Evolutionary conservation across 1,284 basidiomycete genomes (phyloP).

Genomic region (Gymnopus androsaceus): DNA sequence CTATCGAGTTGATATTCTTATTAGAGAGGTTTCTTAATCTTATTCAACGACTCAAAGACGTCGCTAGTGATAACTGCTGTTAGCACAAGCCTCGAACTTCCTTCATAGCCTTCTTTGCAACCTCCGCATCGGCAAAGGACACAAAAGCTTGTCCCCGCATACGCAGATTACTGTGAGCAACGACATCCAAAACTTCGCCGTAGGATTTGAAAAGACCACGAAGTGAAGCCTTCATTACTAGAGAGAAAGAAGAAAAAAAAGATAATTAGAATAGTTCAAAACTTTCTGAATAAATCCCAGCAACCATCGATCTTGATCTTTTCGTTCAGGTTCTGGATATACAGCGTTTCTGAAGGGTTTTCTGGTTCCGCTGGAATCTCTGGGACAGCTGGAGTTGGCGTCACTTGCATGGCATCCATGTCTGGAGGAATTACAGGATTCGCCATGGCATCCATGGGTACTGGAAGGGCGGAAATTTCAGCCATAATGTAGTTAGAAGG

Average conservation of each 20-base stretch:
- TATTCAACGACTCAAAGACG: too few species aligned
- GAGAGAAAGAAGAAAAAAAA: conserved; percentile 23
- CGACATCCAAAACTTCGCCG: conserved; percentile 88
- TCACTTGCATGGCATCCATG: conserved; percentile 21
- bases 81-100: conserved; percentile 95
- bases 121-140: conserved; percentile 80
- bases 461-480: conserved; percentile 20
- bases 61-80: too few species aligned
- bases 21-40: too few species aligned
- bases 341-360: conserved; percentile 81
- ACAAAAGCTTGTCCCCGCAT: conserved; percentile 99
- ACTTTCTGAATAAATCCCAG: conserved; percentile 27
- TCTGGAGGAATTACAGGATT: not conserved
- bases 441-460: conserved; percentile 9
- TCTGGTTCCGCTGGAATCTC: conserved; percentile 40
- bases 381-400: conserved; percentile 30
- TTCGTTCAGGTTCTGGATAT: conserved; percentile 97
- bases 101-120: conserved; percentile 85
- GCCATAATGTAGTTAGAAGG: not conserved
- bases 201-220: conserved; percentile 91
- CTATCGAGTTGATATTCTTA: too few species aligned
- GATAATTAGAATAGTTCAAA: too few species aligned
- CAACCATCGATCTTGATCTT: conserved; percentile 86
- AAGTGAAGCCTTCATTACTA: conserved; percentile 87
- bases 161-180: conserved; percentile 89